A percentile compares a stretch with the other conserved stretches of the same genome.
These are phyloP conservation scores for Suhomyces vadensis DNA, from an alignment of 805 yeast genomes.

Conservation along the genomic window DNA sequence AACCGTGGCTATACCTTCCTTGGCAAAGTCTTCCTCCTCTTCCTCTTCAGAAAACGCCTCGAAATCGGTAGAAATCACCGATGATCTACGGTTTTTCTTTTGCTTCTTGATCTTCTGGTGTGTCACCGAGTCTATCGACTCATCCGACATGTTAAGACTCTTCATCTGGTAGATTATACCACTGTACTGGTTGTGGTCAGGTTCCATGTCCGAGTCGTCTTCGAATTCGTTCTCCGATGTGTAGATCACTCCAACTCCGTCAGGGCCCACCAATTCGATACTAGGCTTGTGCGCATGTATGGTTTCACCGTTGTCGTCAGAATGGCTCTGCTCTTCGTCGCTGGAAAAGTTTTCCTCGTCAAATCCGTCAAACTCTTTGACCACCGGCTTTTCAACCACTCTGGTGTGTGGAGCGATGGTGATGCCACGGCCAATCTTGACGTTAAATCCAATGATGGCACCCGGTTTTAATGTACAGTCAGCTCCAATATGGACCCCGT, in stretches of 20 bases:
- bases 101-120: slow-evolving; percentile 43
- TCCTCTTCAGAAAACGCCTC: slow-evolving; percentile 36
- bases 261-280: slow-evolving; percentile 44
- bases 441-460: slow-evolving; percentile 76
- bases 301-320: slow-evolving; percentile 26
- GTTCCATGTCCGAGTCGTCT: slow-evolving; percentile 40
- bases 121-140: slow-evolving; percentile 54
- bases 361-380: slow-evolving; percentile 29
- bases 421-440: slow-evolving; percentile 57
- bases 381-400: slow-evolving; percentile 51
- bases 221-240: slow-evolving; percentile 45
- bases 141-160: slow-evolving; percentile 55
- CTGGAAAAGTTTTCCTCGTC: slow-evolving; percentile 29
- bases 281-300: slow-evolving; percentile 11
- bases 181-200: slow-evolving; percentile 32
- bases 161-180: slow-evolving; percentile 51
- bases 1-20: slow-evolving; percentile 92
- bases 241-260: slow-evolving; percentile 53
- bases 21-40: slow-evolving; percentile 69
- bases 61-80: slow-evolving; percentile 49
- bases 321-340: slow-evolving; percentile 32
- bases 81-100: slow-evolving; percentile 39
- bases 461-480: slow-evolving; percentile 63
- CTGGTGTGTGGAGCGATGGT: slow-evolving; percentile 51
- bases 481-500: slow-evolving; percentile 54